Evolutionary conservation across 345 rosid genomes (phyloP), one percentile per base, ranked within the genome.

Genomic region (Euphorbia pulcherrima): DNA sequence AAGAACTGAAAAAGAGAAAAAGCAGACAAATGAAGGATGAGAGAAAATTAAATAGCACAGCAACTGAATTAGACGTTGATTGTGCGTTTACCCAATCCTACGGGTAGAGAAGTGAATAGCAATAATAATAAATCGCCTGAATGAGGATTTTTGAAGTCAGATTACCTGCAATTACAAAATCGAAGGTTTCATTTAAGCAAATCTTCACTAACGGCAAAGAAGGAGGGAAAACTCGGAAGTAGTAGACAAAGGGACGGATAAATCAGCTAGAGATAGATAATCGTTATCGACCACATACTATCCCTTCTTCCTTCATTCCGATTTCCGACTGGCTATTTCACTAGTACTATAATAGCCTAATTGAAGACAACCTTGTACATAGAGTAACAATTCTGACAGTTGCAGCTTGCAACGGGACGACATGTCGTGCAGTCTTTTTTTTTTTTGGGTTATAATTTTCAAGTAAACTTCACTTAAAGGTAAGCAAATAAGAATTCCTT

Each of bases 131-230:
- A 27, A 26, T 10, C 23, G 21, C 14, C 6, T 28, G 7, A 59
- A 55, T 24, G 17, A 24, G n/a, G 44, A 30, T 30, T 59, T 8
- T 17, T 0, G 13, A 28, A 47, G 27, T 30, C n/a, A 44, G 9
- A 12, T 51, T 65, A 52, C 50, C 69, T 52, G 58, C 30, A 47
- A 28, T 46, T 64, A n/a, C 37, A 20, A 16, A 27, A 23, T 27
- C 29, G 10, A 26, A 65, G 59, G 11, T 54, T 33, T 27, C 60
- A 65, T 65, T 23, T 21, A 16, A 10, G 21, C 21, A 8, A 9
- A 21, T 52, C 60, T 65, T 52, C 60, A 52, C 47, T 40, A 51
- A 16, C 0, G 18, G 46, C 35, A 17, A 33, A 10, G 40, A 48
- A 11, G 18, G 57, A 12, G 35, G 12, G 21, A 13, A 12, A 64